Evolutionary conservation across 495 filamentous ascomycete genomes (phyloP).

Genomic region (Aspergillus nanangensis): DNA sequence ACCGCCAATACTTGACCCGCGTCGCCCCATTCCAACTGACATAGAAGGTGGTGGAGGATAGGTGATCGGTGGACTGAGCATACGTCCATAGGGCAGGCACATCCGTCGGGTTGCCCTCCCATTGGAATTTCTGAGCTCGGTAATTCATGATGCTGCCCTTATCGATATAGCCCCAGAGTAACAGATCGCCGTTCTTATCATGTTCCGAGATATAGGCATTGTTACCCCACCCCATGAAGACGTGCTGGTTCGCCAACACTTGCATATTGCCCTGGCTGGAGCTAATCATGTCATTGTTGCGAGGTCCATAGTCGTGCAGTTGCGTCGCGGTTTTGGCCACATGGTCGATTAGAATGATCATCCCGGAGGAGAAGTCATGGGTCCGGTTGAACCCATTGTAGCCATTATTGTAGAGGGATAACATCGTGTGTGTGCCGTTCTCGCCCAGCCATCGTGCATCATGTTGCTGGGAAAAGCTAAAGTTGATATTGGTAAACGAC

Average conservation of each 20-base stretch:
- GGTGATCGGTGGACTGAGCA: slow-evolving; percentile 21
- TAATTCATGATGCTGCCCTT: slow-evolving; percentile 38
- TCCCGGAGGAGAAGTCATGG: slow-evolving; percentile 48
- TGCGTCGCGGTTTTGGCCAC: slow-evolving; percentile 44
- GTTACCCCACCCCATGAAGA: slow-evolving; percentile 59
- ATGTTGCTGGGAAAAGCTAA: slow-evolving; percentile 59
- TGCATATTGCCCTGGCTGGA: slow-evolving; percentile 61
- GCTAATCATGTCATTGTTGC: slow-evolving; percentile 40
- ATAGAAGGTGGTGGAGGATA: slow-evolving; percentile 35
- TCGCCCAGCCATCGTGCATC: slow-evolving; percentile 55
- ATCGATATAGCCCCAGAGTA: slow-evolving; percentile 43
- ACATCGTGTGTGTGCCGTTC: slow-evolving; percentile 42
- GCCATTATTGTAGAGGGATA: slow-evolving; percentile 57
- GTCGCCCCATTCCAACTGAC: slow-evolving; percentile 49
- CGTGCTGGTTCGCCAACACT: slow-evolving; percentile 49
- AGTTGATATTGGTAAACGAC: slow-evolving; percentile 44
- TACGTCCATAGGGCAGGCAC: slow-evolving; percentile 43
- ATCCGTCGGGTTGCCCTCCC: slow-evolving; percentile 40
- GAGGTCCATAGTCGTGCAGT: slow-evolving; percentile 37
- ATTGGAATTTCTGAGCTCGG: slow-evolving; percentile 40
- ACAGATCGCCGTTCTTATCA: slow-evolving; percentile 45
- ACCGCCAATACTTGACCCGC: slow-evolving; percentile 34
- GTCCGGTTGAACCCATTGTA: slow-evolving; percentile 47
- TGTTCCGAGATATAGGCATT: slow-evolving; percentile 56
- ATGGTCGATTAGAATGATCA: slow-evolving; percentile 54